These are phyloP conservation scores for Aethionema arabicum DNA, from an alignment of 345 rosid genomes.

Conservation along the genomic window DNA sequence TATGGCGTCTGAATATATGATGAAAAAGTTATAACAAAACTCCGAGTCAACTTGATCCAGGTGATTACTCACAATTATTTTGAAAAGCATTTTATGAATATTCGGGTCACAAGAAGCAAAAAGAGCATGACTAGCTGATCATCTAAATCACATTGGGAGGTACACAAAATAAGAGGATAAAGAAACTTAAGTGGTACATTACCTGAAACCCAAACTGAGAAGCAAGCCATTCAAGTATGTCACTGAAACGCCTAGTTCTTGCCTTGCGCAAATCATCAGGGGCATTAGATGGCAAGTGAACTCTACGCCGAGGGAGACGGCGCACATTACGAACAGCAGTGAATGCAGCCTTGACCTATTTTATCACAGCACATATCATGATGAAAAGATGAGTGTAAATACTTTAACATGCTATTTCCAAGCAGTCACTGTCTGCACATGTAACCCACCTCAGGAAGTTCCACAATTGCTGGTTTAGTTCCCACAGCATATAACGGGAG, in stretches of 20 bases:
- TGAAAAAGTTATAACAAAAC: neutral
- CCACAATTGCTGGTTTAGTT: conserved; percentile 70
- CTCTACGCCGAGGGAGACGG: conserved; percentile 54
- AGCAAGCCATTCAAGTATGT: conserved; percentile 91
- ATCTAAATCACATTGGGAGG: conserved; percentile 2
- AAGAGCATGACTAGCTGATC: conserved; percentile 5
- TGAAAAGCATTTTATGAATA: neutral
- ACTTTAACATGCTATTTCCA: conserved; percentile 2
- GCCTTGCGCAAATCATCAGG: conserved; percentile 44
- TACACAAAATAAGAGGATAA: neutral
- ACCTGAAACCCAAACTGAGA: conserved; percentile 95
- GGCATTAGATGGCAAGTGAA: conserved; percentile 26
- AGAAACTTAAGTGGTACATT: conserved; percentile 18
- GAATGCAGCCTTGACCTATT: conserved; percentile 83
- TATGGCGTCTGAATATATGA: neutral
- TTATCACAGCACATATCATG: conserved; percentile 5
- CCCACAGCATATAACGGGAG: conserved; percentile 72
- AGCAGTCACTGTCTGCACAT: conserved; percentile 20
- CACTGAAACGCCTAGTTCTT: conserved; percentile 48
- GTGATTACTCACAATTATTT: neutral
- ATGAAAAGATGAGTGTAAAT: conserved; percentile 10
- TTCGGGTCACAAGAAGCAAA: conserved; percentile 1
- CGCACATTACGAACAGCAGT: conserved; percentile 53
- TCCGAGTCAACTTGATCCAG: no score
- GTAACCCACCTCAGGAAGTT: conserved; percentile 80